phyloP scores from a whole-genome alignment of 306 rosid species.

The Crotalaria pallida region DNA sequence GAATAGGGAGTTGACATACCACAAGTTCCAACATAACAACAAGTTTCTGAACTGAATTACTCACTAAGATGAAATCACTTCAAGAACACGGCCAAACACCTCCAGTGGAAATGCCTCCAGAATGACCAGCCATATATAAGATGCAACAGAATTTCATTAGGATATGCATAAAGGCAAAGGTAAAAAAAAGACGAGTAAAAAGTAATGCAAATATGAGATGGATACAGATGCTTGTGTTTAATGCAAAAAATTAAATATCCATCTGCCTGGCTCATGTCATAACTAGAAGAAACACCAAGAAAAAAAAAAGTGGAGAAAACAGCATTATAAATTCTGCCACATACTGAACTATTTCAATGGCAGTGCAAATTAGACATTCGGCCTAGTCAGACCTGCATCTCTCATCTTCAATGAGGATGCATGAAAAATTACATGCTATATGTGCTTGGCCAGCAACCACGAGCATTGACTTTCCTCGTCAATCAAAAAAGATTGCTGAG shows the following conservation, averaged over 20 bases:
- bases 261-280: background rate
- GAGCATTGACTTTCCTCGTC: background rate
- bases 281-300: background rate
- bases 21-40: background rate
- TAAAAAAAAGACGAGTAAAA: background rate
- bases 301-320: background rate
- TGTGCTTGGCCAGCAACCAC: background rate
- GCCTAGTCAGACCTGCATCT: conserved; percentile 4
- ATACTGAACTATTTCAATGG: background rate
- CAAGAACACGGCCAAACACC: conserved; percentile 42
- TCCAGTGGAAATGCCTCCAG: conserved; percentile 70
- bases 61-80: conserved; percentile 42
- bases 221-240: background rate
- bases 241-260: background rate
- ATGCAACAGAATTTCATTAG: conserved; percentile 72
- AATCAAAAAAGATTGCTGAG: background rate
- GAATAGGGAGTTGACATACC: background rate
- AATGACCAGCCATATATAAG: conserved; percentile 70
- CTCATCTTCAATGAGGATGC: conserved; percentile 1
- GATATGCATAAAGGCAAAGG: conserved; percentile 27
- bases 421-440: background rate
- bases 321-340: background rate
- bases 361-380: background rate
- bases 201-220: background rate
- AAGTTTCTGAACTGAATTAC: conserved; percentile 26